Base-by-base conservation (phyloP, 2,329 filamentous ascomycete species). In the Cladosporium colombiae region DNA sequence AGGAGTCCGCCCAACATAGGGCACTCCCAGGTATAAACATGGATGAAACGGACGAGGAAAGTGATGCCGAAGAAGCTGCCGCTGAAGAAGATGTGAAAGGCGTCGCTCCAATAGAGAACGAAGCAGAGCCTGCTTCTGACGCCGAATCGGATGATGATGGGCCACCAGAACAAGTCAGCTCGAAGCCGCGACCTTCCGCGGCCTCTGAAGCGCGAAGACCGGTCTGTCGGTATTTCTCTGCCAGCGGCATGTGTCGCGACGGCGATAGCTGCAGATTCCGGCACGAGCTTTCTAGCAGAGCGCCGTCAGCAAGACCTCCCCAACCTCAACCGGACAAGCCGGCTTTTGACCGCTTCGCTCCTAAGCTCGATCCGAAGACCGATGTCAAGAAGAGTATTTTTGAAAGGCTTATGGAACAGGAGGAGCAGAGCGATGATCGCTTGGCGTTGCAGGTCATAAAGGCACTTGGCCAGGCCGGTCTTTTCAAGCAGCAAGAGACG, bases 391-490 rank as follows among this genome's bases (percentile, higher is more conserved):
- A 69, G 66, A 65, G 66, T n/a, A 73, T 76, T 18, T 71, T 70
- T 60, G 68, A 75, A 60, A 68, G 72, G 53, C 66, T 79, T 53
- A 73, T 82, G 13, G 81, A 83, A 67, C 81, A 82, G 64, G 81
- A 84, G 69, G 70, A 78, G 62, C 75, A 78, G 25, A 77, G 78
- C 64, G 76, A 79, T 55, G 78, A 82, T 67, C 71, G 74, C 56
- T 62, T 81, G 64, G 79, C 79, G 18, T 70, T 83, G 55, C 74
- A 78, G 62, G 80, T 80, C 4, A 82, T 83, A 70, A 82, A 81
- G 70, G 78, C 78, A 69, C 72, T 83, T 10, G 81, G 81, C 2
- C 75, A 76, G 46, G 69, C 76, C 37, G 79, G 80, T 0, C 79
- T 82, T 67, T 74, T 83, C n/a, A 66, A 66, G 27, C 23, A 67